These are phyloP conservation scores for Massarina eburnea DNA, from an alignment of 2,329 filamentous ascomycete genomes.

Conservation along the genomic window DNA sequence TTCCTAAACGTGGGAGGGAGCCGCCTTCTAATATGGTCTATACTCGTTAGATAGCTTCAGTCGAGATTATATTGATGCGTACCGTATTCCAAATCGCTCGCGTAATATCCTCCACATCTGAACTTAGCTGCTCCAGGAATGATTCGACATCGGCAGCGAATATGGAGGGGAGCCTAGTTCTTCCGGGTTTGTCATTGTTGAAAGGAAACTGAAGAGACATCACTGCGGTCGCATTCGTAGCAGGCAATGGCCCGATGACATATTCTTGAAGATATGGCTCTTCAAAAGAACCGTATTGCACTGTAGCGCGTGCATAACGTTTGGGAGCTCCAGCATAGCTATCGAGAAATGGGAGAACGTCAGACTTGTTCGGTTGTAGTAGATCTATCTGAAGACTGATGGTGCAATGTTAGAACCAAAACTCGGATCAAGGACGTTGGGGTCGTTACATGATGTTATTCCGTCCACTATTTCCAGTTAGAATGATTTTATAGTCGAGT, in stretches of 20 bases:
- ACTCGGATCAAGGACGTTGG: background rate
- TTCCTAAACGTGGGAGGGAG: constrained; percentile 31
- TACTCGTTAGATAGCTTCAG: background rate
- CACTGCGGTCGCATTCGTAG: constrained; percentile 42
- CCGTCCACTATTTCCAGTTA: background rate
- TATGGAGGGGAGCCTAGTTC: constrained; percentile 11
- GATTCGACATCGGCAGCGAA: constrained; percentile 7
- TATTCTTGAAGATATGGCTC: constrained; percentile 47
- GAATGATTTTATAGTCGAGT: background rate
- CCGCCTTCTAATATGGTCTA: constrained; percentile 18
- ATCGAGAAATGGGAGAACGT: constrained; percentile 19
- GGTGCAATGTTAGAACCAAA: background rate
- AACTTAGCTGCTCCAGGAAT: constrained; percentile 11
- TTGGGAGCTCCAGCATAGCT: constrained; percentile 10
- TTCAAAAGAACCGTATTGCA: constrained; percentile 14
- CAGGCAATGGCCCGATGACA: constrained; percentile 54
- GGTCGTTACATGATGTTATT: constrained; percentile 1
- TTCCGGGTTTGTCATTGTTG: constrained; percentile 18
- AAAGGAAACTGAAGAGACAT: constrained; percentile 23
- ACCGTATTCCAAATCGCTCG: constrained; percentile 25
- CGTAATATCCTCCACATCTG: constrained; percentile 23
- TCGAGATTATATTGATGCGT: constrained; percentile 1
- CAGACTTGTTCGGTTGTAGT: constrained; percentile 24
- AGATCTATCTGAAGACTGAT: constrained; percentile 6
- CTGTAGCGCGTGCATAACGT: constrained; percentile 24